Evolutionary conservation across 2,329 filamentous ascomycete genomes (phyloP).

Genomic region (Pseudodiploospora longispora): DNA sequence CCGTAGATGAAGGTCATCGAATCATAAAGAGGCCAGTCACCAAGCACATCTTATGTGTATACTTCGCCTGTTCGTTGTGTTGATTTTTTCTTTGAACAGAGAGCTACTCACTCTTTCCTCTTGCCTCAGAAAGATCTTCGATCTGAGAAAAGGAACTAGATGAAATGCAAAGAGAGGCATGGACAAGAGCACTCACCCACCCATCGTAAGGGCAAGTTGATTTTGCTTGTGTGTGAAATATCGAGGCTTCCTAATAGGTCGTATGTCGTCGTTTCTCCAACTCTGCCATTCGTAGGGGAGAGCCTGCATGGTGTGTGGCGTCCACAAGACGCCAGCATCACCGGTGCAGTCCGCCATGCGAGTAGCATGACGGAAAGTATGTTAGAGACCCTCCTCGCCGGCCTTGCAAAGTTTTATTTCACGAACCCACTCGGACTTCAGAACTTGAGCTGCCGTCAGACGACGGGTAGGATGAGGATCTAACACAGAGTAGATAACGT

Average conservation of each 20-base stretch:
- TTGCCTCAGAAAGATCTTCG: no score
- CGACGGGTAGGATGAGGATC: conserved; percentile 89
- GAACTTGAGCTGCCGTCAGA: conserved; percentile 90
- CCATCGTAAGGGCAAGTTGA: no score
- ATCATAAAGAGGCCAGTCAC: conserved; percentile 3
- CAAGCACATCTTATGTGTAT: no score
- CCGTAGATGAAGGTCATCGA: conserved; percentile 11
- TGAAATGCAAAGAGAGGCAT: no score
- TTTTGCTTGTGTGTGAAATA: no score
- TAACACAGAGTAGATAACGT: conserved; percentile 97
- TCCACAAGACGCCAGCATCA: conserved; percentile 6
- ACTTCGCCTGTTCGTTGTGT: no score
- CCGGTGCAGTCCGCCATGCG: conserved; percentile 21
- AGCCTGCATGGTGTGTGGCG: conserved; percentile 17
- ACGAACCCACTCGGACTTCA: conserved; percentile 97
- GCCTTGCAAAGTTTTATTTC: conserved; percentile 97
- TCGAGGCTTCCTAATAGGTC: neutral
- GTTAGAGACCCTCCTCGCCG: conserved; percentile 84
- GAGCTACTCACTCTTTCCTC: no score
- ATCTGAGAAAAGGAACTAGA: no score
- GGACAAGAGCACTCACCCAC: no score
- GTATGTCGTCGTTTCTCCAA: conserved; percentile 7
- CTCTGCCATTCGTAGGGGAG: conserved; percentile 8
- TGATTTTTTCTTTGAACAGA: no score
- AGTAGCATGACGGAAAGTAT: conserved; percentile 18